Evolutionary conservation across 2,329 filamentous ascomycete species (phyloP), one percentile per base, ranked within the genome.

Genomic region (Periconia macrospinosa): DNA sequence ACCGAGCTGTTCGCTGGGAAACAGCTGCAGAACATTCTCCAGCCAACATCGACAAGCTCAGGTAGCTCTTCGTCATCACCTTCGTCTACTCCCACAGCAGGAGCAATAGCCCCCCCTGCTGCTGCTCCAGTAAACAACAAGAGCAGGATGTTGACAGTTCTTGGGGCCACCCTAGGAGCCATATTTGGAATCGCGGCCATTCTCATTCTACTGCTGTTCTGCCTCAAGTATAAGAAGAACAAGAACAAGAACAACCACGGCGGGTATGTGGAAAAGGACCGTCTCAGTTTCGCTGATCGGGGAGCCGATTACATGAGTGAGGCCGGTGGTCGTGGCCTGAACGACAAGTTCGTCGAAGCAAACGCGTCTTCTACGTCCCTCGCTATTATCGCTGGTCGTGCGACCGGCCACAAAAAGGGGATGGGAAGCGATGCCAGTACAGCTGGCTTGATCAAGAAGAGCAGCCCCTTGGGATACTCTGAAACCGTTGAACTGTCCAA

Each of bases 121-220:
- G 62, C 52, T 41, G 61, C 52, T 45, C 49, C 68, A 55, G 70
- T 65, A 30, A 70, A 70, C 54, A 73, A 70, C 57, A 74, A 80
- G 59, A 65, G 69, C 78, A 81, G 73, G 61, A 85, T 74, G 67
- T 60, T 81, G 50, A 76, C 85, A 8, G 88, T 96, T 27, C 81
- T 97, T 1, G 92, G 90, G 33, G 90, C 90, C 47, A 90, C 90
- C 0, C 81, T 97, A 1, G 92, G 92, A 13, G 86, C 87, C n/a
- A 86, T 96, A 19, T 83, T 90, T 49, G 91, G 89, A 17, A 78
- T 91, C 49, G 86, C 88, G 18, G 75, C 86, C 0, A 69, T 96
- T 7, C 77, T 95, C n/a, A 80, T 89, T 23, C 71, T 90, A 1
- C 69, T 91, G n/a, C 80, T 97, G 18, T 78, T 94, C 47, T 79